A percentile compares a stretch with the other conserved stretches of the same genome.
Conservation (phyloP, 345 rosid species). For the Arabis alpina region DNA sequence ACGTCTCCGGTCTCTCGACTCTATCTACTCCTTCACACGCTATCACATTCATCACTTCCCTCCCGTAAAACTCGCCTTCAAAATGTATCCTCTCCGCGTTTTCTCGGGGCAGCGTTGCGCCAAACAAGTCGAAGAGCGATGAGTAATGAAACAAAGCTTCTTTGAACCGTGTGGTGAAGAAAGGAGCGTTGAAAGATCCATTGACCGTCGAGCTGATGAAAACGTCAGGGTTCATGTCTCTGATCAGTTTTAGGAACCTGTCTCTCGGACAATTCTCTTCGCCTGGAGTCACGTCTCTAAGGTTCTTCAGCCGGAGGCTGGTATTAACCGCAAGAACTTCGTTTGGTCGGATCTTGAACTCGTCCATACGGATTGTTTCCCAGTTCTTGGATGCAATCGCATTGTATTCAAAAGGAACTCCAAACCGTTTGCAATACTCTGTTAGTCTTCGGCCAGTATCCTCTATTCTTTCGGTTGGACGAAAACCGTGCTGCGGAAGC, state of each 20-base stretch:
- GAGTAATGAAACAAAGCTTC: slow-evolving; percentile 84
- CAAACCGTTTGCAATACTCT: slow-evolving; percentile 69
- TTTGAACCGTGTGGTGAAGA: slow-evolving; percentile 71
- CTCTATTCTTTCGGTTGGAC: slow-evolving; percentile 67
- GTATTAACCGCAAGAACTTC: slow-evolving; percentile 77
- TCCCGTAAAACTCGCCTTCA: slow-evolving; percentile 69
- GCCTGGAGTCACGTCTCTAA: slow-evolving; percentile 64
- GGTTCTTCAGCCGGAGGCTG: slow-evolving; percentile 49
- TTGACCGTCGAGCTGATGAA: slow-evolving; percentile 55
- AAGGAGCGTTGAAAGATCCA: slow-evolving; percentile 79
- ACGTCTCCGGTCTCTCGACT: slow-evolving; percentile 82
- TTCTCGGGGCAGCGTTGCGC: slow-evolving; percentile 52
- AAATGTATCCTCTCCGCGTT: slow-evolving; percentile 54
- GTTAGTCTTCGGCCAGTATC: slow-evolving; percentile 74
- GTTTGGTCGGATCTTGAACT: slow-evolving; percentile 56
- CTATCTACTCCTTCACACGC: slow-evolving; percentile 87
- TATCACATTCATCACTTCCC: slow-evolving; percentile 64
- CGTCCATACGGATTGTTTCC: slow-evolving; percentile 70
- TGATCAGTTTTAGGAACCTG: slow-evolving; percentile 58
- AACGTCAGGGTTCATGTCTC: slow-evolving; percentile 60
- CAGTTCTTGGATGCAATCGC: slow-evolving; percentile 62
- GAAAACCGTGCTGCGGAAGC: slow-evolving; percentile 71
- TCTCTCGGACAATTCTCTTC: slow-evolving; percentile 62
- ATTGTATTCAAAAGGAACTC: slow-evolving; percentile 78
- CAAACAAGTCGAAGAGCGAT: slow-evolving; percentile 66